These are phyloP conservation scores for Penicillium nordicum DNA, from an alignment of 2,329 filamentous ascomycete species.

Conservation along the genomic window DNA sequence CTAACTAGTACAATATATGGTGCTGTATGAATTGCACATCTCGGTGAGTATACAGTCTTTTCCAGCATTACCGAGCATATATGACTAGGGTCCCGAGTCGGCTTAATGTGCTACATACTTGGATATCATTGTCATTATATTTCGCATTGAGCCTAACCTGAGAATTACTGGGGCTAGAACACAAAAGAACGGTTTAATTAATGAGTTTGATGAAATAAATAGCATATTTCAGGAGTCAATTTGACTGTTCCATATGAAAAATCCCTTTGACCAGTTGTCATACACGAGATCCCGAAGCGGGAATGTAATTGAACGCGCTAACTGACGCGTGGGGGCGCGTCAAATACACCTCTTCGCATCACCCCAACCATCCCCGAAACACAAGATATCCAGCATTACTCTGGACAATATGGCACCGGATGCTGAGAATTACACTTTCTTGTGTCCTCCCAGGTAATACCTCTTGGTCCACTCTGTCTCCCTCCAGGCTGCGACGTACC, in stretches of 20 bases:
- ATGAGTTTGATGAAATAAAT: not conserved
- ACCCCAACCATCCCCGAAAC: constrained; percentile 3
- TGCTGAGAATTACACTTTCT: constrained; percentile 24
- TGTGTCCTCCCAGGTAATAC: constrained; percentile 29
- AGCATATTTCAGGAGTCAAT: not conserved
- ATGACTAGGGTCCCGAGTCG: not conserved
- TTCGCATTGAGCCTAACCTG: too few species aligned
- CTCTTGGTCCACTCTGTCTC: not conserved
- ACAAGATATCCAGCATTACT: not conserved
- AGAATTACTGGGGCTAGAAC: not conserved
- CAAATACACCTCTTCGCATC: constrained; percentile 7
- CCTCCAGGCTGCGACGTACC: not conserved
- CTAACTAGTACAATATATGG: not conserved
- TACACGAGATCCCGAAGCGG: constrained; percentile 16
- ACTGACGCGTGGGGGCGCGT: constrained; percentile 23
- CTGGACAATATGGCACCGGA: constrained; percentile 19
- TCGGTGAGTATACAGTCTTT: not conserved
- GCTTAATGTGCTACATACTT: not conserved
- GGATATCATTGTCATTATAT: not conserved
- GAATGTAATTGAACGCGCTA: constrained; percentile 29
- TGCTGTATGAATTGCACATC: constrained; percentile 3
- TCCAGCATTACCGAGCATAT: not conserved
- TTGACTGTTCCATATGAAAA: not conserved
- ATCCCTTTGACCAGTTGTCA: not conserved
- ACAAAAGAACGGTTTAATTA: not conserved